These are phyloP conservation scores for Dentipellis sp. DNA, from an alignment of 768 basidiomycete genomes.

Conservation along the genomic window DNA sequence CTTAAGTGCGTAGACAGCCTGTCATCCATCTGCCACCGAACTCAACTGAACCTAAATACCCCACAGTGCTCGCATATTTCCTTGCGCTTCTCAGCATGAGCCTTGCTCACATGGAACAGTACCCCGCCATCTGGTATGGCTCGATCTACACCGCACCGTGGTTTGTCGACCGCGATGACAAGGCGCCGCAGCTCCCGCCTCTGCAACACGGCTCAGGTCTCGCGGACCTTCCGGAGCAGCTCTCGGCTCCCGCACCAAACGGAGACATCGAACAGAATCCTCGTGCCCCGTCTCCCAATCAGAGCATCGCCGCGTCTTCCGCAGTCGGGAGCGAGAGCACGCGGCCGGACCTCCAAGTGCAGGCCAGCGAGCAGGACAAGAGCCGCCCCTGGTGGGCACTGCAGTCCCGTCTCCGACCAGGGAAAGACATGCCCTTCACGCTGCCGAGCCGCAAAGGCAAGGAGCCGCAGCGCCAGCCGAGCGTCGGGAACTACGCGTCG, in stretches of 20 bases:
- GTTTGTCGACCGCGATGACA: slow-evolving; percentile 28
- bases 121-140: slow-evolving; percentile 42
- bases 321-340: too few species aligned
- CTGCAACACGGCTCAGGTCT: slow-evolving; percentile 6
- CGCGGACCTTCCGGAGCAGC: not conserved
- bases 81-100: slow-evolving; percentile 39
- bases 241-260: slow-evolving; percentile 1
- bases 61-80: slow-evolving; percentile 43
- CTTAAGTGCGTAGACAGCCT: slow-evolving; percentile 16
- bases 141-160: slow-evolving; percentile 46
- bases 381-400: slow-evolving; percentile 2
- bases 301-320: too few species aligned
- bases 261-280: not conserved
- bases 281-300: not conserved
- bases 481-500: not conserved
- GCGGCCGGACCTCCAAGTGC: not conserved
- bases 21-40: not conserved
- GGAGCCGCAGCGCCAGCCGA: not conserved
- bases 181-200: slow-evolving; percentile 6
- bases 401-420: not conserved
- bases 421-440: not conserved
- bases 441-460: not conserved
- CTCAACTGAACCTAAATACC: not conserved
- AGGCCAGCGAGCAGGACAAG: not conserved
- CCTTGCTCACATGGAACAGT: slow-evolving; percentile 31